Percentiles rank a stretch among this genome's conserved stretches.
Conservation (phyloP, 129 eudicot genomes). For the Rutidosis leptorrhynchoides region DNA sequence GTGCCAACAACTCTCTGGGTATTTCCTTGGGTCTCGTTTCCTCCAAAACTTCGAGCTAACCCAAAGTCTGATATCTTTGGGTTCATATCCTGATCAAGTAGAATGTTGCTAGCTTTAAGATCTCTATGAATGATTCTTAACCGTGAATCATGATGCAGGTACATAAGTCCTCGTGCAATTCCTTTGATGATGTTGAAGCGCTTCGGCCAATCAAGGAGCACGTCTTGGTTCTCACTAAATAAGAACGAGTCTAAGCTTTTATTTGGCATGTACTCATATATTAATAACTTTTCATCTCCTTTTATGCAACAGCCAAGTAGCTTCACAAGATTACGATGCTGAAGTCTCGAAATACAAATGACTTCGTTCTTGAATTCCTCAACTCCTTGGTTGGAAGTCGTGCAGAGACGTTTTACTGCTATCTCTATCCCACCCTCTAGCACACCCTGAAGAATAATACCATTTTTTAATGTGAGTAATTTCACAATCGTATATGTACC, state of each 20-base stretch:
- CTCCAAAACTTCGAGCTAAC: slow-evolving; percentile 38
- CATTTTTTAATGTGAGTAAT: neutral
- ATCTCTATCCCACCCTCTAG: neutral
- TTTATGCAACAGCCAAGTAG: slow-evolving; percentile 2
- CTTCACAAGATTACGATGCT: slow-evolving; percentile 8
- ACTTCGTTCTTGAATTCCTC: slow-evolving; percentile 2
- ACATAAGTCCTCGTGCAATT: slow-evolving; percentile 43
- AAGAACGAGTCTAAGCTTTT: neutral
- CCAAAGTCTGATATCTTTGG: slow-evolving; percentile 49
- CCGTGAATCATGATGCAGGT: slow-evolving; percentile 39
- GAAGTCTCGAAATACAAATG: slow-evolving; percentile 4
- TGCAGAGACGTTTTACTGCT: slow-evolving; percentile 2
- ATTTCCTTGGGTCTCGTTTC: slow-evolving; percentile 29
- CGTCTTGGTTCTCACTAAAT: neutral
- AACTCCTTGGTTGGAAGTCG: neutral
- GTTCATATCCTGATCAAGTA: slow-evolving; percentile 37
- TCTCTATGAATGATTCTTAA: slow-evolving; percentile 41
- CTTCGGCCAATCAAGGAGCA: slow-evolving; percentile 29
- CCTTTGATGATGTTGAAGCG: slow-evolving; percentile 37
- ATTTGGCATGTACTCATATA: slow-evolving; percentile 3
- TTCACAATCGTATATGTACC: neutral
- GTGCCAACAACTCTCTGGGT: slow-evolving; percentile 41
- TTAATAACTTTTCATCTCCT: neutral
- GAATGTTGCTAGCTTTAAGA: slow-evolving; percentile 41
- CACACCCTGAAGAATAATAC: neutral